phyloP scores from a whole-genome alignment of 2,329 filamentous ascomycete species.

The Tetracladium maxilliforme region DNA sequence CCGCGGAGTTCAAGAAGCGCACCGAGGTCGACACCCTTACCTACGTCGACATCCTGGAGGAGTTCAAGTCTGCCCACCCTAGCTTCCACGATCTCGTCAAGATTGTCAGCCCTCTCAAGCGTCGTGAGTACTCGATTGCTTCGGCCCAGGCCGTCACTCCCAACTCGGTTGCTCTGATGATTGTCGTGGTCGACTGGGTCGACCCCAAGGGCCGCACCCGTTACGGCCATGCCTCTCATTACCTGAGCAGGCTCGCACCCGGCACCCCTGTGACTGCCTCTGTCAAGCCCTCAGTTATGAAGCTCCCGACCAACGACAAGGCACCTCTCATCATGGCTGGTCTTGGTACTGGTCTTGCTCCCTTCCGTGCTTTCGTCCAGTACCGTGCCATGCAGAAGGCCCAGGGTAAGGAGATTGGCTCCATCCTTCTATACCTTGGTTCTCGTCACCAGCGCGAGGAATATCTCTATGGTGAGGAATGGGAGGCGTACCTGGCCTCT shows the following conservation, averaged over 20 bases:
- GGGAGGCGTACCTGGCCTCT: constrained; percentile 93
- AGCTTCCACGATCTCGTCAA: constrained; percentile 76
- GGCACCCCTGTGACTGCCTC: constrained; percentile 77
- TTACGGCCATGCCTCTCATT: constrained; percentile 85
- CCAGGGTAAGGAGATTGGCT: constrained; percentile 88
- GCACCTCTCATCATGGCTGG: constrained; percentile 98
- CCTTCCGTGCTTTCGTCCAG: constrained; percentile 98
- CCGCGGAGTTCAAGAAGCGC: constrained; percentile 81
- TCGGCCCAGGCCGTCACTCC: constrained; percentile 92
- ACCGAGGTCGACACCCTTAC: constrained; percentile 84
- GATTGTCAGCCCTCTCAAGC: constrained; percentile 85
- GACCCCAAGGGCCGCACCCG: constrained; percentile 78
- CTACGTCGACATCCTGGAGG: constrained; percentile 77
- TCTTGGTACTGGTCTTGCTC: constrained; percentile 91
- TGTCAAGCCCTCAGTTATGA: constrained; percentile 98
- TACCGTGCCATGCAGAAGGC: constrained; percentile 96
- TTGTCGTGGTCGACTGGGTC: constrained; percentile 93
- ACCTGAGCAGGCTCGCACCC: constrained; percentile 61
- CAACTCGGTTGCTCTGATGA: constrained; percentile 81
- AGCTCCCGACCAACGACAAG: constrained; percentile 75
- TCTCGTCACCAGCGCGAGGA: constrained; percentile 95
- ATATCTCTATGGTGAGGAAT: constrained; percentile 97
- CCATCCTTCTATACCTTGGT: constrained; percentile 91
- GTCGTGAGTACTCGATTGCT: constrained; percentile 96
- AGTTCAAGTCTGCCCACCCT: constrained; percentile 82